Percentiles rank a stretch among this genome's conserved stretches.
Evolutionary conservation across 176 grass and related monocot genomes (phyloP).

Genomic region (Themeda triandra): DNA sequence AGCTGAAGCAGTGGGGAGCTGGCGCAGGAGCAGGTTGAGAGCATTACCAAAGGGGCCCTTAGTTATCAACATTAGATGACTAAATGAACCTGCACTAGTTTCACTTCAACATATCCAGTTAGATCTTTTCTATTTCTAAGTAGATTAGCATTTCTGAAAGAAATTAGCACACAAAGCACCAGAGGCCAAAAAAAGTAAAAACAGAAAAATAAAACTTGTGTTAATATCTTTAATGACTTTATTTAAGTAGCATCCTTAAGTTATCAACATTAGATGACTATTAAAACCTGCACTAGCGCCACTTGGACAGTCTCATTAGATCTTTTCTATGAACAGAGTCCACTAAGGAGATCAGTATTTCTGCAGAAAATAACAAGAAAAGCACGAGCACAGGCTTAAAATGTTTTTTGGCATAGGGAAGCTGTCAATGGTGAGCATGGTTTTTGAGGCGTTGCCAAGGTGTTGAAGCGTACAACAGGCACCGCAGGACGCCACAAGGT

Average conservation of each 20-base stretch:
- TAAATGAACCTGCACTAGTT: slow-evolving; percentile 11
- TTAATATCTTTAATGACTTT: not conserved
- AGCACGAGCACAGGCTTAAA: not conserved
- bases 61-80: not conserved
- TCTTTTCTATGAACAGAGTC: slow-evolving; percentile 10
- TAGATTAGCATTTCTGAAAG: not conserved
- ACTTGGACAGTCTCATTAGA: not conserved
- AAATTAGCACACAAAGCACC: not conserved
- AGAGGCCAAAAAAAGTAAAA: not conserved
- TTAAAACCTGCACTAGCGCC: not conserved
- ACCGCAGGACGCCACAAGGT: too few species aligned
- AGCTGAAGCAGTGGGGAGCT: too few species aligned
- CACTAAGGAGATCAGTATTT: not conserved
- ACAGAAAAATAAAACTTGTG: not conserved
- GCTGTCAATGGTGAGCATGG: not conserved
- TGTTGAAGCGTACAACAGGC: too few species aligned
- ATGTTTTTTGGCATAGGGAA: slow-evolving; percentile 1
- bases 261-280: not conserved
- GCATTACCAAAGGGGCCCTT: not conserved
- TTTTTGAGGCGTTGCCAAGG: too few species aligned
- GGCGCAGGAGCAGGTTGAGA: too few species aligned
- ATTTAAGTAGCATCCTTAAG: not conserved
- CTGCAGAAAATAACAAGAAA: not conserved
- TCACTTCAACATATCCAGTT: not conserved
- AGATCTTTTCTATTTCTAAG: not conserved